A percentile compares a stretch with the other conserved stretches of the same genome.
These are phyloP conservation scores for Claviceps pusilla DNA, from an alignment of 2,329 filamentous ascomycete genomes.

Conservation along the genomic window DNA sequence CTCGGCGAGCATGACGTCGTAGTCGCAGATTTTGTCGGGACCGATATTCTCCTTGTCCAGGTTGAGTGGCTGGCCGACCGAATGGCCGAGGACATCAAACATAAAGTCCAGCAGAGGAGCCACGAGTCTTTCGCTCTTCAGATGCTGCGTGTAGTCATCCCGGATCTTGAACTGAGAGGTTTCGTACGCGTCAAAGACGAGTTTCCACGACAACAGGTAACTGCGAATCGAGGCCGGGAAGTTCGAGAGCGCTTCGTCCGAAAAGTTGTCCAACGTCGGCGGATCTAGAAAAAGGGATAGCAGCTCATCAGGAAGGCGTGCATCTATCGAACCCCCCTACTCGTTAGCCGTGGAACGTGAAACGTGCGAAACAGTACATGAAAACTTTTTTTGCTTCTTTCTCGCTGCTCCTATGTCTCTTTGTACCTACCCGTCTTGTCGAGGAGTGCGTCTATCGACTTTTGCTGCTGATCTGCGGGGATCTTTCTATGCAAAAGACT, in stretches of 20 bases:
- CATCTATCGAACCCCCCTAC: conserved; percentile 24
- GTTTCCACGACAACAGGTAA: conserved; percentile 78
- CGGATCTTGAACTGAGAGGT: conserved; percentile 70
- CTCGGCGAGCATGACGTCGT: conserved; percentile 36
- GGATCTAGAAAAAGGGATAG: conserved; percentile 69
- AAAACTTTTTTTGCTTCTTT: neutral
- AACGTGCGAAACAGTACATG: neutral
- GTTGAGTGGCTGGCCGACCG: conserved; percentile 56
- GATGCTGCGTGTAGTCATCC: conserved; percentile 60
- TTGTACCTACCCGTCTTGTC: conserved; percentile 43
- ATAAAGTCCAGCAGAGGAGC: conserved; percentile 58
- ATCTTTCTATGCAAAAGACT: conserved; percentile 67
- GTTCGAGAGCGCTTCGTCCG: conserved; percentile 48
- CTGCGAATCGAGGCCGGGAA: conserved; percentile 58
- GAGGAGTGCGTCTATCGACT: conserved; percentile 62
- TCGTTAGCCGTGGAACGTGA: neutral
- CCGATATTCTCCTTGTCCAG: conserved; percentile 53
- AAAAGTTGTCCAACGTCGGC: conserved; percentile 53
- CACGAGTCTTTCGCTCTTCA: conserved; percentile 61
- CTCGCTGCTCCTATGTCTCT: neutral
- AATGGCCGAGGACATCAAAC: conserved; percentile 74
- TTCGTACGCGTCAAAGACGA: conserved; percentile 75
- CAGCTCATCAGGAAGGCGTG: conserved; percentile 67
- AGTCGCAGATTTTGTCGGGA: conserved; percentile 37
- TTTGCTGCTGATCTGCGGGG: conserved; percentile 60